A percentile compares a stretch with the other conserved stretches of the same genome.
Conservation (phyloP, 2,329 filamentous ascomycete species). For the Talaromyces sp. region DNA sequence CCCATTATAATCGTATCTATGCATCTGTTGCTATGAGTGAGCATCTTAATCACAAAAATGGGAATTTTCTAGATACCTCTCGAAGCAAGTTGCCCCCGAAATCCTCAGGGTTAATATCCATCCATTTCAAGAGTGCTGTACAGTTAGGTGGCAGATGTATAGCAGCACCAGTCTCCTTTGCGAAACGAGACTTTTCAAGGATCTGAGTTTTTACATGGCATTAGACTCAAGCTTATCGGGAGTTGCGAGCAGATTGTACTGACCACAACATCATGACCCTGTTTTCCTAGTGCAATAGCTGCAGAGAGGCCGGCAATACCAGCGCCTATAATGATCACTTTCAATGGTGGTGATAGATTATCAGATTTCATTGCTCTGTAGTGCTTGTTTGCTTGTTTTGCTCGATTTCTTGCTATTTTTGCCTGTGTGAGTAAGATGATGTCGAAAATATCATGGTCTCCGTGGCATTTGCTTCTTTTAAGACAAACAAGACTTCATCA, state of each 20-base stretch:
- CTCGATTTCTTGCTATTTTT: too few species aligned
- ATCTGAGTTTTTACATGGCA: background rate
- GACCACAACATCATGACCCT: conserved; percentile 29
- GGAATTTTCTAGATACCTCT: background rate
- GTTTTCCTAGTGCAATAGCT: conserved; percentile 32
- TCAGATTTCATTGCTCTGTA: background rate
- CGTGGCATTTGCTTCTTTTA: too few species aligned
- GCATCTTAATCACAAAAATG: too few species aligned
- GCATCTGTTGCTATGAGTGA: background rate
- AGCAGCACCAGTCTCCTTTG: background rate
- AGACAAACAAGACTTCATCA: too few species aligned
- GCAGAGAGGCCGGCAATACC: conserved; percentile 34
- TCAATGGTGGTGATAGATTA: background rate
- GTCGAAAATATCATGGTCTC: too few species aligned
- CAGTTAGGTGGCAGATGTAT: background rate
- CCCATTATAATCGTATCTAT: background rate
- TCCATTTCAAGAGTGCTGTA: background rate
- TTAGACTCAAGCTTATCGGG: background rate
- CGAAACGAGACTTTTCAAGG: background rate
- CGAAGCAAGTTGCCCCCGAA: background rate
- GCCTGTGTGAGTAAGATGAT: too few species aligned
- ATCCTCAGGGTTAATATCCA: background rate
- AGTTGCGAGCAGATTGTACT: background rate
- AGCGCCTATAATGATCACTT: conserved; percentile 30
- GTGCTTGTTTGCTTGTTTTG: too few species aligned